Percentiles rank a stretch among this genome's conserved stretches.
phyloP scores from a whole-genome alignment of 2,329 filamentous ascomycete genomes.

The Penicillium sp. region DNA sequence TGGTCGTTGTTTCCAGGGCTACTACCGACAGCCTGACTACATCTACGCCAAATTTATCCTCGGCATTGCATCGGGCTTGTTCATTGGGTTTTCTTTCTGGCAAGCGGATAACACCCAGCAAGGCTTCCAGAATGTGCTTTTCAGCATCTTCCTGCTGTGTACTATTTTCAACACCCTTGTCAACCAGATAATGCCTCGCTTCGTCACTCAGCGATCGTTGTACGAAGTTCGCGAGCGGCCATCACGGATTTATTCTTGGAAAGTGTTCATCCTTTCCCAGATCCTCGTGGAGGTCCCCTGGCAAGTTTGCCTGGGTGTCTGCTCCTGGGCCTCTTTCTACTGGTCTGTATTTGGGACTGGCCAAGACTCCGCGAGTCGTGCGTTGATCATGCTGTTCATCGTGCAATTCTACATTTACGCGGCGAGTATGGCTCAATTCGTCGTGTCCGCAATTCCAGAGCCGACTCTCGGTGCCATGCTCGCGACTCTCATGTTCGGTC shows the following conservation, averaged over 20 bases:
- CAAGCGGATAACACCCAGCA: slow-evolving; percentile 69
- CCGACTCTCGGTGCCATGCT: slow-evolving; percentile 19
- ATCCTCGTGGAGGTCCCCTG: slow-evolving; percentile 82
- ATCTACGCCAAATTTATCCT: slow-evolving; percentile 77
- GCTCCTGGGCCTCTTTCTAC: slow-evolving; percentile 26
- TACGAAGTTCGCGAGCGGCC: slow-evolving; percentile 84
- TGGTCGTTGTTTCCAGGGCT: slow-evolving; percentile 76
- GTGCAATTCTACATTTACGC: slow-evolving; percentile 25
- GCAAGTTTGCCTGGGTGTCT: slow-evolving; percentile 54
- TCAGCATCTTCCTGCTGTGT: slow-evolving; percentile 75
- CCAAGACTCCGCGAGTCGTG: slow-evolving; percentile 13
- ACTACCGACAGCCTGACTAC: slow-evolving; percentile 82
- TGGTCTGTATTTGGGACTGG: slow-evolving; percentile 21
- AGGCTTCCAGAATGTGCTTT: slow-evolving; percentile 81
- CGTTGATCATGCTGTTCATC: slow-evolving; percentile 23
- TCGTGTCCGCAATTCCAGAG: slow-evolving; percentile 13
- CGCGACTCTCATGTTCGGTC: slow-evolving; percentile 20
- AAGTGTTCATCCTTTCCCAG: slow-evolving; percentile 80
- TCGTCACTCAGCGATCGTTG: slow-evolving; percentile 74
- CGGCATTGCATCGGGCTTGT: slow-evolving; percentile 62
- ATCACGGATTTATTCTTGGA: slow-evolving; percentile 80
- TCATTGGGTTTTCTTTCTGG: slow-evolving; percentile 80
- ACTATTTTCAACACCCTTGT: slow-evolving; percentile 54
- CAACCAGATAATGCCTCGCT: slow-evolving; percentile 70
- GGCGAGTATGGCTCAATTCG: slow-evolving; percentile 19